phyloP scores from a whole-genome alignment of 1,139 yeast genomes.

The Yamadazyma siamensis region DNA sequence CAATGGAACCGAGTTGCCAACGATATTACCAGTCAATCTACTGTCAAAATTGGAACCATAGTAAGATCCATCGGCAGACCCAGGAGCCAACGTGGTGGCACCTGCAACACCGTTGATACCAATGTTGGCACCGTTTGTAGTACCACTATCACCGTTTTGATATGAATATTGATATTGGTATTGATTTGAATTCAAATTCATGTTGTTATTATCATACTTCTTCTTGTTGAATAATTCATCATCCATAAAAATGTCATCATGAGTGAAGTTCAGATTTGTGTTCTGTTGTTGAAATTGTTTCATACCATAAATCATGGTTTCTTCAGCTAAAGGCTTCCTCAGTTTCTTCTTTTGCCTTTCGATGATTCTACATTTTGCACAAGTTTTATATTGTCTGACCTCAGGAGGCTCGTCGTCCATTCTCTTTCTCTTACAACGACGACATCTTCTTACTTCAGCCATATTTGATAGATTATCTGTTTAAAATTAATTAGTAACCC shows the following conservation, averaged over 20 bases:
- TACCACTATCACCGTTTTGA: slow-evolving; percentile 7
- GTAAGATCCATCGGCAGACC: slow-evolving; percentile 4
- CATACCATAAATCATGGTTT: slow-evolving; percentile 47
- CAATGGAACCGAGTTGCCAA: slow-evolving; percentile 10
- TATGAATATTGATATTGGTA: slow-evolving; percentile 15
- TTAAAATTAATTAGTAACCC: background rate
- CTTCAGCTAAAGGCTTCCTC: slow-evolving; percentile 47
- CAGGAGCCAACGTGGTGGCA: slow-evolving; percentile 3
- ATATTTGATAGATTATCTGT: slow-evolving; percentile 6
- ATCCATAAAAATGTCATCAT: slow-evolving; percentile 34
- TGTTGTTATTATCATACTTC: slow-evolving; percentile 9
- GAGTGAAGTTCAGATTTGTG: slow-evolving; percentile 36
- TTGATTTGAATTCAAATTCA: slow-evolving; percentile 12
- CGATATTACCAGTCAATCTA: slow-evolving; percentile 10
- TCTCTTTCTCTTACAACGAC: slow-evolving; percentile 59
- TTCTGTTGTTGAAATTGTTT: slow-evolving; percentile 46
- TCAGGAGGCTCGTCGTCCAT: slow-evolving; percentile 59
- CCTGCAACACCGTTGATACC: slow-evolving; percentile 8
- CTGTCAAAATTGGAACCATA: slow-evolving; percentile 7
- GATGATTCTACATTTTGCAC: slow-evolving; percentile 58
- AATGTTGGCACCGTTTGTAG: slow-evolving; percentile 3
- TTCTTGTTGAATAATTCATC: slow-evolving; percentile 22
- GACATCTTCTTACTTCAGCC: slow-evolving; percentile 44
- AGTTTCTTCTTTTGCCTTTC: slow-evolving; percentile 48
- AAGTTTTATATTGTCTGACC: slow-evolving; percentile 55